A percentile compares a stretch with the other conserved stretches of the same genome.
Conservation (phyloP, 306 rosid species). For the Medicago truncatula region MtrunA17r5.0-ANR NC_053046.1:6588501-6589000, state of each 20-base stretch:
- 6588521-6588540: slow-evolving; percentile 28
- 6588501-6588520: slow-evolving; percentile 25
- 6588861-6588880: slow-evolving; percentile 86
- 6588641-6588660: slow-evolving; percentile 99
- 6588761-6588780: slow-evolving; percentile 44
- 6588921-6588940: slow-evolving; percentile 23
- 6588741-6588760: slow-evolving; percentile 33
- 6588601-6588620: slow-evolving; percentile 97
- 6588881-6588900: slow-evolving; percentile 40
- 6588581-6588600: slow-evolving; percentile 93
- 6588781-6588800: slow-evolving; percentile 59
- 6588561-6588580: slow-evolving; percentile 99
- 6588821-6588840: slow-evolving; percentile 90
- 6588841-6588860: slow-evolving; percentile 98
- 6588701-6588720: slow-evolving; percentile 59
- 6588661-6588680: slow-evolving; percentile 96
- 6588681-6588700: slow-evolving; percentile 90
- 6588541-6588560: slow-evolving; percentile 62
- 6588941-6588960: slow-evolving; percentile 25
- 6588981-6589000: slow-evolving; percentile 32
- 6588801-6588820: slow-evolving; percentile 93
- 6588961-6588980: slow-evolving; percentile 32
- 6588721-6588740: slow-evolving; percentile 27
- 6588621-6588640: slow-evolving; percentile 98
- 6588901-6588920: slow-evolving; percentile 31